Base-by-base conservation (phyloP, 2,329 filamentous ascomycete genomes). In the Fusarium armeniacum region DNA sequence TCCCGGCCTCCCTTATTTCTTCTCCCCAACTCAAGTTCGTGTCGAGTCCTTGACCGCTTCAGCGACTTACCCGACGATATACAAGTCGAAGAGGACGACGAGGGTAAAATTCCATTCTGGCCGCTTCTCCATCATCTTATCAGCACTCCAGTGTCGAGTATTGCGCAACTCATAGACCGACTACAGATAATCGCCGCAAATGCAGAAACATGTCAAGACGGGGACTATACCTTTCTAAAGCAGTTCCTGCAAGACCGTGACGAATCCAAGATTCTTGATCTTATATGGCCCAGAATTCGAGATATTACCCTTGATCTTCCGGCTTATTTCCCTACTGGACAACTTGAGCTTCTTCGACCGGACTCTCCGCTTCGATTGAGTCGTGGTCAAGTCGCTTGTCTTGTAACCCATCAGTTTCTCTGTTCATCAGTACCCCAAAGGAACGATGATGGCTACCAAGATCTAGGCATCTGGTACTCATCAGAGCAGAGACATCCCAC, bases 381-480 rank as follows among this genome's bases (percentile, higher is more conserved):
- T 11, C 66, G 71, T 36, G 61, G 65, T 0, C 72, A 79, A 52
- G 70, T 63, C 30, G 76, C 73, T n/a, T 78, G 73, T 18, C 63
- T 80, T 33, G 74, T 78, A 1, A 62, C 62, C 5, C 76, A 80
- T 18, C 78, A 80, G 52, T 79, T 79, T 26, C 50, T 80, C 6
- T 76, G 77, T 40, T 59, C 60, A n/a, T 4, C 72, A 54, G 9
- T 53, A 24, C 44, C 74, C 54, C 72, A 76, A 58, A 59, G 71
- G 15, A 6, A 62, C 1, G 73, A 73, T 38, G 61, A 72, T 8
- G 76, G 75, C 0, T 77, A 73, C 33, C 76, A 77, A 36, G 76
- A 79, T 62, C 76, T 80, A 49, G 67, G 77, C 6, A 73, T 79
- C 33, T 81, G 78, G 78, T 80, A 77, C 45, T 58, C 58, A 22